Percentiles rank a stretch among this genome's conserved stretches.
These are phyloP conservation scores for Ustanciosporium gigantosporum DNA, from an alignment of 1,284 basidiomycete species.

Conservation along the genomic window DNA sequence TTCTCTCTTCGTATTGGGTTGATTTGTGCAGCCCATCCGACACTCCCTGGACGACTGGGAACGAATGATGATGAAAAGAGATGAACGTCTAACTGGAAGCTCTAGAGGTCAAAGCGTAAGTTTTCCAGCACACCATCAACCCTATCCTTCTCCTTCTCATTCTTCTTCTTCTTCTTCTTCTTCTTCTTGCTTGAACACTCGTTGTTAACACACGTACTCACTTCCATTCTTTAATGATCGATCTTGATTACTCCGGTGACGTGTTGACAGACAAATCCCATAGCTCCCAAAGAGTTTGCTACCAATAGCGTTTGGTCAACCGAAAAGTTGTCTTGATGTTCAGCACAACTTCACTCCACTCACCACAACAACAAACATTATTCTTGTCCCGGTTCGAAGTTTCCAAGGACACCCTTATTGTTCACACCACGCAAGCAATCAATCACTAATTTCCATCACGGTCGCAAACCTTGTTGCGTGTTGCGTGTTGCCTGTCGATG, in stretches of 20 bases:
- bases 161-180: neutral
- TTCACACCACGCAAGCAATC: too few species aligned
- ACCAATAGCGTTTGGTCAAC: slow-evolving; percentile 57
- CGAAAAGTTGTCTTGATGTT: slow-evolving; percentile 40
- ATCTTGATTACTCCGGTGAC: slow-evolving; percentile 3
- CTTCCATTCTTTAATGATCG: too few species aligned
- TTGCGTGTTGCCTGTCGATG: too few species aligned
- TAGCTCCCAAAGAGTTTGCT: slow-evolving; percentile 55
- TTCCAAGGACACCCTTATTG: too few species aligned
- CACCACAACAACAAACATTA: too few species aligned
- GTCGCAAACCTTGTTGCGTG: too few species aligned
- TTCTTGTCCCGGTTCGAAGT: too few species aligned
- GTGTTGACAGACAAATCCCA: slow-evolving; percentile 36
- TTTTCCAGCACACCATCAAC: too few species aligned
- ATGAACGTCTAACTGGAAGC: slow-evolving; percentile 57
- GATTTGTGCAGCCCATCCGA: slow-evolving; percentile 54
- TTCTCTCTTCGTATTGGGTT: too few species aligned
- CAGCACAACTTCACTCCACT: too few species aligned
- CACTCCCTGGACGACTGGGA: slow-evolving; percentile 60
- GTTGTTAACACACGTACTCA: neutral
- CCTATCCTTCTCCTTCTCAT: neutral
- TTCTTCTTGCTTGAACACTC: too few species aligned
- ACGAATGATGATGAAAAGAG: slow-evolving; percentile 60
- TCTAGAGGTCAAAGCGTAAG: slow-evolving; percentile 58
- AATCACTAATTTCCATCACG: too few species aligned